These are phyloP conservation scores for Penstemon barbatus DNA, from an alignment of 257 asterid genomes.

Conservation along the genomic window DNA sequence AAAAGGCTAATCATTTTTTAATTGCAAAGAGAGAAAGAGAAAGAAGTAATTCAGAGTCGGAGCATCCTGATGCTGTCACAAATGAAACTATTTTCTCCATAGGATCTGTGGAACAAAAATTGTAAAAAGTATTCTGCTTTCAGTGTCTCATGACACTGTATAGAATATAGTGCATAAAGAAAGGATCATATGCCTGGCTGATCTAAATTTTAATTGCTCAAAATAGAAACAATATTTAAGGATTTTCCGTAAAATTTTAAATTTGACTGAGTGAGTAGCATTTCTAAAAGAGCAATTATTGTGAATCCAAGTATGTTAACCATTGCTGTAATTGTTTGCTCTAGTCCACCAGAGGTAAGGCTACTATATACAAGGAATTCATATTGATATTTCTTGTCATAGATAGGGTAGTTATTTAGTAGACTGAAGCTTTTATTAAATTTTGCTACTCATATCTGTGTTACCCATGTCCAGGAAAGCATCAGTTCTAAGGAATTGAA, in stretches of 20 bases:
- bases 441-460: slow-evolving; percentile 5
- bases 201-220: neutral
- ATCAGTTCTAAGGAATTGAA: neutral
- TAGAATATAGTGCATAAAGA: neutral
- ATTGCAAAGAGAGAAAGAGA: slow-evolving; percentile 7
- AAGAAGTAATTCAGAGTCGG: slow-evolving; percentile 20
- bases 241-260: neutral
- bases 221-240: neutral
- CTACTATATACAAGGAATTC: neutral
- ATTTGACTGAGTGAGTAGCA: neutral
- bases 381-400: neutral
- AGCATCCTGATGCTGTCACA: slow-evolving; percentile 3
- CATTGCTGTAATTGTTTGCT: neutral
- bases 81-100: slow-evolving; percentile 9
- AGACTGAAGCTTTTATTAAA: slow-evolving; percentile 2
- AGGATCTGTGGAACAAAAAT: slow-evolving; percentile 9
- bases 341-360: neutral
- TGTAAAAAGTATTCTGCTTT: neutral
- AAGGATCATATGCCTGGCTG: neutral
- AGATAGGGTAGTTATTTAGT: slow-evolving; percentile 6
- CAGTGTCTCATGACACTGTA: neutral
- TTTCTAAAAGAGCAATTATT: neutral
- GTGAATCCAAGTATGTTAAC: neutral
- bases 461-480: neutral
- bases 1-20: slow-evolving; percentile 28